A percentile compares a stretch with the other conserved stretches of the same genome.
Evolutionary conservation across 2,329 filamentous ascomycete genomes (phyloP).

Genomic region (Thielaviopsis punctulata): DNA sequence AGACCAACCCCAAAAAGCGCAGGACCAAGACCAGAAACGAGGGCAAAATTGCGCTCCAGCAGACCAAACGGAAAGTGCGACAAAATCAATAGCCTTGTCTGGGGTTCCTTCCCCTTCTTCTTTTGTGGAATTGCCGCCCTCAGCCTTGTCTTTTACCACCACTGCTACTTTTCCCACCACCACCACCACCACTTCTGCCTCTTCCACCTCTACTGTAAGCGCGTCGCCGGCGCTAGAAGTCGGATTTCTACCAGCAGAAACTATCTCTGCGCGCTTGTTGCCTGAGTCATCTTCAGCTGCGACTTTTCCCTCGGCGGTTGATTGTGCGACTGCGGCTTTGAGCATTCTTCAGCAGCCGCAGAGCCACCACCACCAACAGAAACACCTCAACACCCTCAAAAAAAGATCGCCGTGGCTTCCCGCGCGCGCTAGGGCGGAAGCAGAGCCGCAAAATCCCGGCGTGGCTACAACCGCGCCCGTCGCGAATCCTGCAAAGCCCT

Average conservation of each 20-base stretch:
- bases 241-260: no score
- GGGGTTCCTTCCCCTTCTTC: neutral
- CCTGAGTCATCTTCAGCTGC: no score
- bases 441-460: neutral
- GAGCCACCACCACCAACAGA: neutral
- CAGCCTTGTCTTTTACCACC: neutral
- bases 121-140: neutral
- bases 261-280: no score
- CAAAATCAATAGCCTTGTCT: no score
- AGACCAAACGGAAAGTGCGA: no score
- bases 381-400: constrained; percentile 3
- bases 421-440: neutral
- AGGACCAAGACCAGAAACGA: no score
- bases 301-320: neutral
- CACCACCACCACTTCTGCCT: neutral
- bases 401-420: constrained; percentile 3
- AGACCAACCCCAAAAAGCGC: no score
- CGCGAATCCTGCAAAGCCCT: neutral
- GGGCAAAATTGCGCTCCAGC: no score
- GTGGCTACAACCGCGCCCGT: neutral
- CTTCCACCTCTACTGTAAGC: neutral
- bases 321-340: neutral
- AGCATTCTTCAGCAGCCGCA: no score
- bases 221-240: no score
- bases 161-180: constrained; percentile 3